Conservation (phyloP, 23 red algal genomes). For the Gracilaria vermiculophylla region DNA sequence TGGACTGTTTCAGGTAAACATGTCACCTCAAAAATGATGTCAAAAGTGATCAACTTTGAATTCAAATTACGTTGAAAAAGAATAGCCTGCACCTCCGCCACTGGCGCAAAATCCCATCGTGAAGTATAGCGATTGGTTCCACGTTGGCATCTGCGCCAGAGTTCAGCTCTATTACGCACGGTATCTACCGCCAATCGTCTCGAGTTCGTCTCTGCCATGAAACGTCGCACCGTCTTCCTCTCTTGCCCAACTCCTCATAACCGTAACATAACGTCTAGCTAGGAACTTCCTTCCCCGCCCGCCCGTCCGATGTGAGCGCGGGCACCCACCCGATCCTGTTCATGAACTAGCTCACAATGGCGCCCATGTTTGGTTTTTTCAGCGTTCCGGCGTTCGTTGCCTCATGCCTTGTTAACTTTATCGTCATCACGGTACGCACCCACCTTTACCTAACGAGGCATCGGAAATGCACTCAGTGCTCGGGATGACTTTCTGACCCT, state of each 20-base stretch:
- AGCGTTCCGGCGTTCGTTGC: conserved; percentile 30
- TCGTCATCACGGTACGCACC: conserved; percentile 18
- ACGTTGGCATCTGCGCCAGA: neutral
- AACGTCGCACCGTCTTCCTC: neutral
- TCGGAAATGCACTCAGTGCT: neutral
- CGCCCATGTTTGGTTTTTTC: conserved; percentile 36
- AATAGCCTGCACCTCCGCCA: neutral
- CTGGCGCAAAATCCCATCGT: neutral
- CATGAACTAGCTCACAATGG: neutral
- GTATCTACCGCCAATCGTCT: neutral
- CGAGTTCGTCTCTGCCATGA: neutral
- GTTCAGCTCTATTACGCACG: neutral
- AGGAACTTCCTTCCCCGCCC: neutral
- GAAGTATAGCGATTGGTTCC: neutral
- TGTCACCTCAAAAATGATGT: neutral
- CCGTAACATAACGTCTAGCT: neutral
- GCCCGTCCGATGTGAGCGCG: neutral
- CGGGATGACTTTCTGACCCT: neutral
- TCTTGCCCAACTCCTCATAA: neutral
- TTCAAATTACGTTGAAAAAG: neutral
- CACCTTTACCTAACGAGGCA: neutral
- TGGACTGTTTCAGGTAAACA: neutral
- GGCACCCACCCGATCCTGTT: neutral
- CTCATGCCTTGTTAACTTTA: conserved; percentile 26
- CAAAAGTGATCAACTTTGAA: neutral